Evolutionary conservation across 192 early-diverging fungal genomes (phyloP), one percentile per base, ranked within the genome.

Genomic region (Entrophospora sp.): DNA sequence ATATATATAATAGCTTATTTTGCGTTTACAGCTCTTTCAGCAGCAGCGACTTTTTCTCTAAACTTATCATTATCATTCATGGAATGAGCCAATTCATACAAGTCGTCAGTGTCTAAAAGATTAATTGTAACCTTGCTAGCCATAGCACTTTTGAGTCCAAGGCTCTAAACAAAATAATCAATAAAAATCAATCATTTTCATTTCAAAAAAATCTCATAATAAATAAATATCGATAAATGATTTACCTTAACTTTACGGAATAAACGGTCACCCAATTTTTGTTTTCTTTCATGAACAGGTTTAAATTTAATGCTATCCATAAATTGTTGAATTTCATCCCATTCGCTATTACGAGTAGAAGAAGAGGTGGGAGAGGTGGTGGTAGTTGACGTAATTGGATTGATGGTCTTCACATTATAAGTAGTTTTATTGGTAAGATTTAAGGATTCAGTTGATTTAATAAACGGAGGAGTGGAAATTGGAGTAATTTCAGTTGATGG

Each of bases 241-340:
- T 57, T 61, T 69, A 77, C 75, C 66, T 77, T 77, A 36, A 76
- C 75, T 22, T 69, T 46, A 14, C 72, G 75, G 48, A 77, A 77
- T 2, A 77, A 51, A 45, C 52, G 36, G 63, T 74, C 73, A 42
- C 75, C 75, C 31, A 77, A 53, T 36, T 69, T 58, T 44, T 77
- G 75, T 52, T 77, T 77, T 36, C 71, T 49, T 30, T 74, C 75
- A 63, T 64, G 45, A 12, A 65, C 20, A 8, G 69, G 62, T 40
- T 69, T 56, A 13, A 61, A 35, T 28, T 69, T 61, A 24, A 77
- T 42, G 18, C 42, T 38, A 10, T 64, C 36, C 32, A 77, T 56
- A 36, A 77, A 71, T 12, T 40, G 18, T 18, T 71, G 67, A 31
- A 64, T 74, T 36, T 71, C 66, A 18, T 67, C 37, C 18, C 42